phyloP scores from a whole-genome alignment of 2,329 filamentous ascomycete species.

The Diaporthe citriasiana region DNA sequence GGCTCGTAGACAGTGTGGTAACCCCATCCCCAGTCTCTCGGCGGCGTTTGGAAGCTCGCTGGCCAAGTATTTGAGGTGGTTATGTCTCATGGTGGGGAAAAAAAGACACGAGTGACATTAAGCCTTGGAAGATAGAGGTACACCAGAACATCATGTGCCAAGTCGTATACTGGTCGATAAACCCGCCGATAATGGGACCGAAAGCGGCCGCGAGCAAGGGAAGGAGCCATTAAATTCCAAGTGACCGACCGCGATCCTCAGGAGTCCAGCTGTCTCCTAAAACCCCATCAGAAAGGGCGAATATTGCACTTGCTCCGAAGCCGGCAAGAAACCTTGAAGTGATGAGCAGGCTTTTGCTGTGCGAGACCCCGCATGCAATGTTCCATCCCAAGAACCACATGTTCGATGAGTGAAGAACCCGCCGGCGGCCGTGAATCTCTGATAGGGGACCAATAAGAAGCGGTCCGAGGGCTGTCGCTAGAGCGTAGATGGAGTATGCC shows the following conservation, averaged over 20 bases:
- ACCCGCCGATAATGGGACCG: slow-evolving; percentile 56
- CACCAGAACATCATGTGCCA: slow-evolving; percentile 63
- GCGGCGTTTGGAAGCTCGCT: slow-evolving; percentile 4
- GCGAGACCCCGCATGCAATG: slow-evolving; percentile 59
- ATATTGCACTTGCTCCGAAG: slow-evolving; percentile 61
- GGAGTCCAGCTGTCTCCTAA: slow-evolving; percentile 62
- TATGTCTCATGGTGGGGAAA: slow-evolving; percentile 56
- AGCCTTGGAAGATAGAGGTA: slow-evolving; percentile 56
- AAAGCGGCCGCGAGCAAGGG: slow-evolving; percentile 57
- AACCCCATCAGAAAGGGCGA: slow-evolving; percentile 62
- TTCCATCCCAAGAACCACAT: slow-evolving; percentile 66
- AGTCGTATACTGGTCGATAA: slow-evolving; percentile 52
- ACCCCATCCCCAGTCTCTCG: slow-evolving; percentile 30
- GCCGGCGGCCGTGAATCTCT: slow-evolving; percentile 62
- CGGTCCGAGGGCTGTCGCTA: slow-evolving; percentile 60
- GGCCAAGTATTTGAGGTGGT: slow-evolving; percentile 51
- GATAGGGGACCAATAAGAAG: slow-evolving; percentile 60
- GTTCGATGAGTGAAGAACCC: slow-evolving; percentile 59
- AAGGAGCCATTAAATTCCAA: slow-evolving; percentile 55
- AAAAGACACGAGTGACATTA: slow-evolving; percentile 53
- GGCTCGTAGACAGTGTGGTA: slow-evolving; percentile 57
- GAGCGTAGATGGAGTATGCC: slow-evolving; percentile 59
- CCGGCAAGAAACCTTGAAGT: slow-evolving; percentile 62
- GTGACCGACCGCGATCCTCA: slow-evolving; percentile 59
- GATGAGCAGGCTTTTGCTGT: slow-evolving; percentile 56